phyloP scores from a whole-genome alignment of 2,329 filamentous ascomycete genomes.

The Didymella lethalis region DNA sequence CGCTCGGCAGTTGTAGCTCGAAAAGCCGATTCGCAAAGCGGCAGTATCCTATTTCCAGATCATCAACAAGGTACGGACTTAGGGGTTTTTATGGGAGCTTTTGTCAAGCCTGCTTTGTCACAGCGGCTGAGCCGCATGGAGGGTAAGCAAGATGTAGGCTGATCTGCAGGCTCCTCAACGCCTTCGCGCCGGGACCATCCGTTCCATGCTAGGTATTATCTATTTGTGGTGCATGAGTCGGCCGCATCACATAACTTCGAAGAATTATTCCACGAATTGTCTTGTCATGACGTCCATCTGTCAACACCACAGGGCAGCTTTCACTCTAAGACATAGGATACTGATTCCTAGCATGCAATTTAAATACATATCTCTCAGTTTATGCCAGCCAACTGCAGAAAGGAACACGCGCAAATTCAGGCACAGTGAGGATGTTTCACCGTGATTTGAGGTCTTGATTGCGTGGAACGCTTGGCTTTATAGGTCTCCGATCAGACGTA shows the following conservation, averaged over 20 bases:
- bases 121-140: neutral
- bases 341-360: neutral
- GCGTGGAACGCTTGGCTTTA: neutral
- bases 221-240: neutral
- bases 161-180: neutral
- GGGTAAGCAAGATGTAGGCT: neutral
- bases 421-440: neutral
- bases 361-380: neutral
- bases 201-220: neutral
- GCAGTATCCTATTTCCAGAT: neutral
- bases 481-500: constrained; percentile 37
- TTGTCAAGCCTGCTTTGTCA: neutral
- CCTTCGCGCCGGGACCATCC: neutral
- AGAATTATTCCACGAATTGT: neutral
- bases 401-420: neutral
- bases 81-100: neutral
- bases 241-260: neutral
- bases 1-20: constrained; percentile 7
- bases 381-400: neutral
- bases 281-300: neutral
- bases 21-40: neutral
- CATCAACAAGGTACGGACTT: neutral
- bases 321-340: neutral
- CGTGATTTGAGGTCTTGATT: neutral
- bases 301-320: neutral